Base-by-base conservation (phyloP, 2,329 filamentous ascomycete species). In the Aspergillus tubingensis region DNA sequence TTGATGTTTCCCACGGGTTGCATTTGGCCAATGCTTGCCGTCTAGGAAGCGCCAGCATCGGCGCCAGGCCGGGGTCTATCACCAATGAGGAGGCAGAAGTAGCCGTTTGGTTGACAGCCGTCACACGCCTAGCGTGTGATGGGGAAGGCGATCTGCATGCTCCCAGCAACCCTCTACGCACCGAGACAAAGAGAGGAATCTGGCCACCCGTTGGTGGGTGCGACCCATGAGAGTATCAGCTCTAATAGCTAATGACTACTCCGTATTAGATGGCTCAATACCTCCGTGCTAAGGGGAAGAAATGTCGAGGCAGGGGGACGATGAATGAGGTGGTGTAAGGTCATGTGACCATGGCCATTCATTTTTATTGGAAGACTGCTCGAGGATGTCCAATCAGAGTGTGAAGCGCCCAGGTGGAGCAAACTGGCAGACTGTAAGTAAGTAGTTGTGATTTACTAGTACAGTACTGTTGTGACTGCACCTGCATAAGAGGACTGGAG, bases 61-160 rank as follows among this genome's bases (percentile, higher is more conserved):
- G 67, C 59, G 61, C 61, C 57, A 62, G 55, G 51, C 57, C 59
- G 61, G 57, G 61, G 43, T 50, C 44, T 59, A 54, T 65, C 68
- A 65, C 72, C 72, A 75, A 75, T 75, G 54, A 67, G 64, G 63
- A 43, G 54, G 27, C 61, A 48, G 49, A 66, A 54, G 53, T 53
- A 51, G 54, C 56, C 51, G 62, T 52, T 67, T 58, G 67, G 65
- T 67, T 62, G 65, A 57, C 57, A 59, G 66, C 64, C 70, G 63
- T 75, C 72, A 75, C 72, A 73, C 71, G 61, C 72, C 74, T 74
- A 65, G 50, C 39, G 67, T 74, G 72, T 74, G 71, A 74, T 69
- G 67, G 66, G 55, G 58, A 57, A 57, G 57, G 52, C 49, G 68
- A 72, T 73, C 72, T 74, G 71, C 72, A 71, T 64, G 59, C 55